Percentiles rank a stretch among this genome's conserved stretches.
Evolutionary conservation across 768 basidiomycete genomes (phyloP).

Genomic region (Suillus subluteus): DNA sequence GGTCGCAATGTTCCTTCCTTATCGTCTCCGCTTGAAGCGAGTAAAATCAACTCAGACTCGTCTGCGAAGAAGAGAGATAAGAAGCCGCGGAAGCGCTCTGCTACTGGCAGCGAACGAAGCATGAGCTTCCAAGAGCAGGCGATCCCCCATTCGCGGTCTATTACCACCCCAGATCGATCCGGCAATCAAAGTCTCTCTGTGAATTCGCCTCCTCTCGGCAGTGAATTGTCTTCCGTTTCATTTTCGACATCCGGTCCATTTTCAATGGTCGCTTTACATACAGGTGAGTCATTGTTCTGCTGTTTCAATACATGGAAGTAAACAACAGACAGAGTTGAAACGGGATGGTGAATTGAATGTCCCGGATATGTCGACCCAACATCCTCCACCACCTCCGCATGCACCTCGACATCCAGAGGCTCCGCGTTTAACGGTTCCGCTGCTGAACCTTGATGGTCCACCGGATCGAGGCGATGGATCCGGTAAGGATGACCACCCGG

Average conservation of each 20-base stretch:
- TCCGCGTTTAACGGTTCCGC: constrained; percentile 38
- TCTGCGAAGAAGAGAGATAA: constrained; percentile 1
- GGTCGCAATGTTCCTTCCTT: neutral
- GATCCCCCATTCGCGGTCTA: constrained; percentile 1
- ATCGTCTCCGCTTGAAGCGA: constrained; percentile 1
- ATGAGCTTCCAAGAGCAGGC: neutral
- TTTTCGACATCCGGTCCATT: constrained; percentile 7
- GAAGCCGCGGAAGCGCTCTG: neutral
- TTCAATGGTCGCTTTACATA: neutral
- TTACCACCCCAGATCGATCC: constrained; percentile 1
- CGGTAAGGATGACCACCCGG: constrained; percentile 21
- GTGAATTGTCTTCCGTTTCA: neutral
- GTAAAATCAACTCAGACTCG: no score
- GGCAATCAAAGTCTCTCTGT: neutral
- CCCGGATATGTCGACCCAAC: neutral
- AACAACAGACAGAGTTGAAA: constrained; percentile 2
- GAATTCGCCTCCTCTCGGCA: neutral
- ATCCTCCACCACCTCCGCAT: neutral
- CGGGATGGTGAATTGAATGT: constrained; percentile 4
- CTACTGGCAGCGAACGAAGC: neutral
- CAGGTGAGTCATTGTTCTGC: neutral
- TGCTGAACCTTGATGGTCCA: constrained; percentile 61
- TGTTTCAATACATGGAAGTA: neutral
- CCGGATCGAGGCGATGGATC: constrained; percentile 30
- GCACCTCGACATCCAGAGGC: constrained; percentile 20